Base-by-base conservation (phyloP, 345 rosid genomes). In the Citrus trifoliata region DNA sequence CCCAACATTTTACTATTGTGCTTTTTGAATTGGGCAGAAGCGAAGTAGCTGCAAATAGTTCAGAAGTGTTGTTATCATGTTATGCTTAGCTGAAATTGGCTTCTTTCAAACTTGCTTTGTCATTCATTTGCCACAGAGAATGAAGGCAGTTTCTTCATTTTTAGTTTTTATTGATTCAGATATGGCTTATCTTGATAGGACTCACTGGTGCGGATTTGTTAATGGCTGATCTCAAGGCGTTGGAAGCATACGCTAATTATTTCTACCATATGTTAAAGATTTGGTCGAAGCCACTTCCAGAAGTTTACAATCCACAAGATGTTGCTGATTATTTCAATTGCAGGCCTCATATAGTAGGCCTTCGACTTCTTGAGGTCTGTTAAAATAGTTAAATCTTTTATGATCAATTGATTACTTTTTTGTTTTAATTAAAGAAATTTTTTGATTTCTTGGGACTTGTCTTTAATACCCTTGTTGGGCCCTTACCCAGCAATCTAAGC, bases 211-310 rank as follows among this genome's bases (percentile, higher is more conserved):
- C 90, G 85, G 97, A 95, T 82, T 89, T 95, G 85, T 73, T 95
- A 60, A 90, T 91, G 95, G 98, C 98, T 81, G 99, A 95, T 82
- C 89, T 95, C 56, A 88, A 89, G 85, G 98, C 98, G n/a, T 81
- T 95, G 86, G 91, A 93, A 83, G 90, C 92, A 37, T 95, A 95
- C 83, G 84, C 84, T 71, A 77, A 80, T 70, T 93, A 91, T 84
- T 82, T 90, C 77, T 91, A 93, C 82, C 86, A 79, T 77, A 81
- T 82, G 25, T 88, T 95, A 32, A 91, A 88, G 87, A 46, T 85
- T 63, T 95, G 98, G 97, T 93, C 98, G 46, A 92, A 88, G 88
- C 96, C 97, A 32, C 97, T 93, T 83, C 98, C 99, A 13, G 96
- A 93, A 89, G 86, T 81, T 48, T 95, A 95, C 77, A 87, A 92